Conservation (phyloP, 2,329 filamentous ascomycete genomes). For the Colletotrichum tropicicola region DNA sequence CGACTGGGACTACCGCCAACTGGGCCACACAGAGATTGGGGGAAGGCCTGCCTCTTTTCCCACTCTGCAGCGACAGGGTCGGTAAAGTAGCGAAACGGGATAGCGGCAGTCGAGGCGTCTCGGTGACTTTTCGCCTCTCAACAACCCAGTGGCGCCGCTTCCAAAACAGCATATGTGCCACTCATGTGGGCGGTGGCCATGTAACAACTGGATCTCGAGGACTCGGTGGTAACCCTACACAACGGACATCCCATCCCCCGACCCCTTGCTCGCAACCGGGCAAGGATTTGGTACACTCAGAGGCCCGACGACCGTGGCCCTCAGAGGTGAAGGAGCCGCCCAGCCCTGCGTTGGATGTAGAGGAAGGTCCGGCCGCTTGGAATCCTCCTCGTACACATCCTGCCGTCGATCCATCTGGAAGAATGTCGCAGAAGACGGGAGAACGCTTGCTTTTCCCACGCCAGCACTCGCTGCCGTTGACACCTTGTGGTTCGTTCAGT, state of each 20-base stretch:
- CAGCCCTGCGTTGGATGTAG: conserved; percentile 3
- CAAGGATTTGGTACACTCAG: conserved; percentile 4
- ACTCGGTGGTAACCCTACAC: conserved; percentile 15
- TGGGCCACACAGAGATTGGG: not conserved
- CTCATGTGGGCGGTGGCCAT: conserved; percentile 1
- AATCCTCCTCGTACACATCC: not conserved
- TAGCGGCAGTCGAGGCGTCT: not conserved
- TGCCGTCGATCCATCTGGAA: conserved; percentile 1
- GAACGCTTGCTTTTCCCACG: not conserved
- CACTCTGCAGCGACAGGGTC: conserved; percentile 5
- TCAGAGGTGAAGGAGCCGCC: not conserved
- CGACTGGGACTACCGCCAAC: no score
- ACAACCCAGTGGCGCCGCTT: conserved; percentile 9
- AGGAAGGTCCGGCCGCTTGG: not conserved
- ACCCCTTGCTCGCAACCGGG: not conserved
- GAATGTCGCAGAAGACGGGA: not conserved
- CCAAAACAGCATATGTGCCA: conserved; percentile 23
- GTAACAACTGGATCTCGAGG: conserved; percentile 11
- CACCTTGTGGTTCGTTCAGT: not conserved
- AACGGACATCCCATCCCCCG: not conserved
- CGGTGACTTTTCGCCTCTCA: not conserved
- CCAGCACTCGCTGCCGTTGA: not conserved
- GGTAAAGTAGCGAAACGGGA: not conserved
- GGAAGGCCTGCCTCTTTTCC: not conserved
- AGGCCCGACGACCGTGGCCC: not conserved